These are phyloP conservation scores for Penicillium diatomitis DNA, from an alignment of 495 filamentous ascomycete genomes.

Conservation along the genomic window DNA sequence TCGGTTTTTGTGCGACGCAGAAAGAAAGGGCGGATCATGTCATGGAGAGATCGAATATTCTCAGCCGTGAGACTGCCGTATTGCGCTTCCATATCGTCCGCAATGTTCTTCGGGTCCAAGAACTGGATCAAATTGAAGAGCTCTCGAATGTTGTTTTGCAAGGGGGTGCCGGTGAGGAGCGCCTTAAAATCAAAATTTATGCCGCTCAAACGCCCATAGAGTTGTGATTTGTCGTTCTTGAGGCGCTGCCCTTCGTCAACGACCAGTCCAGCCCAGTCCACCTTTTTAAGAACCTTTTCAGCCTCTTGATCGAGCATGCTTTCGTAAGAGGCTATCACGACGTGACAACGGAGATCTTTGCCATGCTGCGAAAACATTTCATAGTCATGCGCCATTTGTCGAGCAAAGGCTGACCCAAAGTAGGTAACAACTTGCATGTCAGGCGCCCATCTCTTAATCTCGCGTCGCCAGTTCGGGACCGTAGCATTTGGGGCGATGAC, in stretches of 20 bases:
- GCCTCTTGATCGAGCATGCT: conserved; percentile 63
- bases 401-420: conserved; percentile 63
- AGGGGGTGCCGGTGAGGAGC: conserved; percentile 79
- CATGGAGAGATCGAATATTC: conserved; percentile 70
- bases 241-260: conserved; percentile 95
- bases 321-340: conserved; percentile 93
- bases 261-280: conserved; percentile 80
- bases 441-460: conserved; percentile 92
- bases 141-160: conserved; percentile 93
- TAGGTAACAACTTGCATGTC: conserved; percentile 81
- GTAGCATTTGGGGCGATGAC: conserved; percentile 92
- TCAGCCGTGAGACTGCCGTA: conserved; percentile 68
- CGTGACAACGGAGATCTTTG: conserved; percentile 65
- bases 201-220: conserved; percentile 63
- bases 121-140: conserved; percentile 95
- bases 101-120: conserved; percentile 60
- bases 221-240: conserved; percentile 80
- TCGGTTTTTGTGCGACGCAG: conserved; percentile 78
- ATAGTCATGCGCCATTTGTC: conserved; percentile 60
- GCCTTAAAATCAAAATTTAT: conserved; percentile 73
- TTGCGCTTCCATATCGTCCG: conserved; percentile 61
- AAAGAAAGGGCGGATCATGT: conserved; percentile 77
- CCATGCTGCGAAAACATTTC: conserved; percentile 69
- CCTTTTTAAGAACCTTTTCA: conserved; percentile 48
- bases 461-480: conserved; percentile 92